Evolutionary conservation across 768 basidiomycete species (phyloP).

Genomic region (Lactarius hatsudake): DNA sequence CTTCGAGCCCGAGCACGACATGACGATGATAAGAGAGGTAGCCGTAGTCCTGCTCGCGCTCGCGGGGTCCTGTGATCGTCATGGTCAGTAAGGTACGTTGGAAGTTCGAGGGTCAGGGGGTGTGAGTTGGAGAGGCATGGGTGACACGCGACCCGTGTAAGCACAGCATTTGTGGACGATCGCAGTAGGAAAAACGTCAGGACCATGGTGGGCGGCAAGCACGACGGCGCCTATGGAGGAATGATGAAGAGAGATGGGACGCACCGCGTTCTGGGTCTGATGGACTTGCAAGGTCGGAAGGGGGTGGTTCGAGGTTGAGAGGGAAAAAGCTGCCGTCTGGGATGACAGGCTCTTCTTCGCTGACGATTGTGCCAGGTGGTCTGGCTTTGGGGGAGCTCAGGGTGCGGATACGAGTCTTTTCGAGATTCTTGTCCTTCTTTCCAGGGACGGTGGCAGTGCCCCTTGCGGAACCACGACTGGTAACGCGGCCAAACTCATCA

Average conservation of each 20-base stretch:
- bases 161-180: slow-evolving; percentile 1
- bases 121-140: not conserved
- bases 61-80: slow-evolving; percentile 24
- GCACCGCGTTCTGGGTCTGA: slow-evolving; percentile 26
- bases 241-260: slow-evolving; percentile 1
- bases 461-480: slow-evolving; percentile 44
- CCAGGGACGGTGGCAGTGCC: slow-evolving; percentile 30
- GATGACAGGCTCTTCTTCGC: slow-evolving; percentile 33
- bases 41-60: slow-evolving; percentile 54
- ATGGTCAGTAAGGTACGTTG: not conserved
- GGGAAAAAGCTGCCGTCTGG: slow-evolving; percentile 39
- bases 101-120: not conserved
- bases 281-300: slow-evolving; percentile 19
- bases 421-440: slow-evolving; percentile 42
- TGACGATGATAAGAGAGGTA: slow-evolving; percentile 72
- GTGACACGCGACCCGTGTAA: not conserved
- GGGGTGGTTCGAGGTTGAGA: slow-evolving; percentile 35
- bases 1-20: slow-evolving; percentile 72
- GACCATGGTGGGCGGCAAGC: not conserved
- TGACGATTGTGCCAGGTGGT: slow-evolving; percentile 38
- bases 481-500: slow-evolving; percentile 68
- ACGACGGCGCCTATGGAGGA: not conserved
- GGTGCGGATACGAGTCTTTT: slow-evolving; percentile 44
- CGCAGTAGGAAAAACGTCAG: not conserved
- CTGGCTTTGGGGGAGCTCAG: slow-evolving; percentile 38